Evolutionary conservation across 768 basidiomycete species (phyloP).

Genomic region (Hemileccinum rubropunctum): DNA sequence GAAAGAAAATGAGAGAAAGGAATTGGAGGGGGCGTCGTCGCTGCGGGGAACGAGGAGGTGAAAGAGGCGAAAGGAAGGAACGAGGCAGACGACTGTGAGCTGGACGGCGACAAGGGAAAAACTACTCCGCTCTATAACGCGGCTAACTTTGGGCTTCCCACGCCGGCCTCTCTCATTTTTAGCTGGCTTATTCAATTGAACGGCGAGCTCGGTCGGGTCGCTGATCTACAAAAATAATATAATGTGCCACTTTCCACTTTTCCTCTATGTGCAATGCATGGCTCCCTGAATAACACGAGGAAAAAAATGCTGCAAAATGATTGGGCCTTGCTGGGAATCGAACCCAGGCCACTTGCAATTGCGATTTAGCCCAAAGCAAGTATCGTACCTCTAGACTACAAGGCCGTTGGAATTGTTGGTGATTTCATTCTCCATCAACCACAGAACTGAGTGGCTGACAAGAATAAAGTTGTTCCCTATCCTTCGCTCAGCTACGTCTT

Average conservation of each 20-base stretch:
- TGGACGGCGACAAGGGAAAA: constrained; percentile 22
- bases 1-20: neutral
- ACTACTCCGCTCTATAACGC: constrained; percentile 16
- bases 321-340: constrained; percentile 39
- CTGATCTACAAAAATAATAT: too few species aligned
- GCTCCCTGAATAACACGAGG: too few species aligned
- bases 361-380: constrained; percentile 34
- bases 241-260: neutral
- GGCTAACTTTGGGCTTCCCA: constrained; percentile 30
- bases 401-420: constrained; percentile 12
- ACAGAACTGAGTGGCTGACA: constrained; percentile 17
- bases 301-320: constrained; percentile 3
- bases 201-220: neutral
- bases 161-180: constrained; percentile 12
- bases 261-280: too few species aligned
- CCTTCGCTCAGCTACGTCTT: neutral
- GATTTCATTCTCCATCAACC: neutral
- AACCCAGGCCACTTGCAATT: constrained; percentile 40
- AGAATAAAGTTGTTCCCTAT: neutral
- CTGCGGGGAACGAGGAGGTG: constrained; percentile 9
- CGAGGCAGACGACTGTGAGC: constrained; percentile 15
- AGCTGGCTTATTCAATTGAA: neutral
- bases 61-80: constrained; percentile 11
- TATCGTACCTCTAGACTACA: constrained; percentile 39
- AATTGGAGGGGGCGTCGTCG: neutral